Percentiles rank a stretch among this genome's conserved stretches.
Evolutionary conservation across 352 stramenopile genomes (phyloP).

Genomic region (Phytophthora palmivora): DNA sequence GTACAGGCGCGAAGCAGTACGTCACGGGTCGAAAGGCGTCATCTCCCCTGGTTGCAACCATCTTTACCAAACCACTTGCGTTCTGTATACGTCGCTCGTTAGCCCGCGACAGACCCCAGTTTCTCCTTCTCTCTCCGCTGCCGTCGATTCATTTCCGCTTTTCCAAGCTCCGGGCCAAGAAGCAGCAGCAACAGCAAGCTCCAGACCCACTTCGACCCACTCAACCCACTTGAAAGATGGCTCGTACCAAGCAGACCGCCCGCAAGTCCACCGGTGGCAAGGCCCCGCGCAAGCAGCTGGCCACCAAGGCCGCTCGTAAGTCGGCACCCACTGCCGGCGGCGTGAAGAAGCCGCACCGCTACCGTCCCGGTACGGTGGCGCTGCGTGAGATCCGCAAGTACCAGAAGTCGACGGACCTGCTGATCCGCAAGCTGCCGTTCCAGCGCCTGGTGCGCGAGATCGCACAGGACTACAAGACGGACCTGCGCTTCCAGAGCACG

Average conservation of each 20-base stretch:
- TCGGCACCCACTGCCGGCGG: constrained; percentile 91
- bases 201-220: not conserved
- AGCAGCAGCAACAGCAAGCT: constrained; percentile 13
- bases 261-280: constrained; percentile 96
- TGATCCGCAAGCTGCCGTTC: constrained; percentile 97
- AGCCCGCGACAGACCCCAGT: not conserved
- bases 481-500: constrained; percentile 96
- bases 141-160: constrained; percentile 50
- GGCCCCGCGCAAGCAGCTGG: constrained; percentile 94
- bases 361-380: constrained; percentile 85
- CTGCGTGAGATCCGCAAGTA: constrained; percentile 97
- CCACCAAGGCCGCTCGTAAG: constrained; percentile 93
- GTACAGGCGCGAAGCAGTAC: constrained; percentile 20
- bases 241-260: constrained; percentile 97
- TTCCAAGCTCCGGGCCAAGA: constrained; percentile 40
- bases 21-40: constrained; percentile 13
- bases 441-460: constrained; percentile 96
- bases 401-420: constrained; percentile 95
- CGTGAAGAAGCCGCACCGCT: constrained; percentile 91
- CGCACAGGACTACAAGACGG: constrained; percentile 96
- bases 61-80: constrained; percentile 42
- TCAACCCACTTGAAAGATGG: constrained; percentile 66
- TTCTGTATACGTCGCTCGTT: constrained; percentile 44
- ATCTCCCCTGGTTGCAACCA: constrained; percentile 50
- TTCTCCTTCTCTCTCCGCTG: constrained; percentile 5